Evolutionary conservation across 768 basidiomycete genomes (phyloP).

Genomic region (Calvatia gigantea): DNA sequence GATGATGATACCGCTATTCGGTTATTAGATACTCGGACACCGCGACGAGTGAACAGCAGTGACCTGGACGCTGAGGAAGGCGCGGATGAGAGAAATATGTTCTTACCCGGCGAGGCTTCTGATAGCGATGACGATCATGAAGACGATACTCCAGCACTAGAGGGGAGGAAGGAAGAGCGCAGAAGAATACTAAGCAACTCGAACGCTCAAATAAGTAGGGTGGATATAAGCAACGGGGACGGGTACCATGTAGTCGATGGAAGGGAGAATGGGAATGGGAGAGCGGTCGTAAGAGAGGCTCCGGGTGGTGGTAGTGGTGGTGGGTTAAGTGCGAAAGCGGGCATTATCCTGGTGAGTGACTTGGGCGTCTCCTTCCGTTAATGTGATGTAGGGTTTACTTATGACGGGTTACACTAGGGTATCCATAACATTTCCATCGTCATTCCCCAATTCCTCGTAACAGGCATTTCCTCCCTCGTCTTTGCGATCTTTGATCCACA

Average conservation of each 20-base stretch:
- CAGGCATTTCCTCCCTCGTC: conserved; percentile 78
- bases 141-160: no score
- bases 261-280: conserved; percentile 2
- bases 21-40: conserved; percentile 42
- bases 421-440: conserved; percentile 96
- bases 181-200: conserved; percentile 36
- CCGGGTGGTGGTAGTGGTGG: conserved; percentile 21
- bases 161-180: conserved; percentile 19
- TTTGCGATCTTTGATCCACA: conserved; percentile 82
- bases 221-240: conserved; percentile 32
- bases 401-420: conserved; percentile 47
- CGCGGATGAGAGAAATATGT: conserved; percentile 26
- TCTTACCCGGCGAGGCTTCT: conserved; percentile 25
- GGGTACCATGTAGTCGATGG: conserved; percentile 26
- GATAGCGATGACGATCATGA: conserved; percentile 27
- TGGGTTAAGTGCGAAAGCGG: conserved; percentile 76
- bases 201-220: conserved; percentile 45
- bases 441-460: conserved; percentile 91
- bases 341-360: conserved; percentile 73
- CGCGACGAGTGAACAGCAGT: conserved; percentile 16
- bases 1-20: conserved; percentile 37
- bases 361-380: background rate
- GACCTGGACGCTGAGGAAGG: conserved; percentile 10
- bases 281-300: conserved; percentile 7
- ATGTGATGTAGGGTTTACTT: background rate